These are phyloP conservation scores for Pittosporum tobira DNA, from an alignment of 129 eudicot species.

Conservation along the genomic window DNA sequence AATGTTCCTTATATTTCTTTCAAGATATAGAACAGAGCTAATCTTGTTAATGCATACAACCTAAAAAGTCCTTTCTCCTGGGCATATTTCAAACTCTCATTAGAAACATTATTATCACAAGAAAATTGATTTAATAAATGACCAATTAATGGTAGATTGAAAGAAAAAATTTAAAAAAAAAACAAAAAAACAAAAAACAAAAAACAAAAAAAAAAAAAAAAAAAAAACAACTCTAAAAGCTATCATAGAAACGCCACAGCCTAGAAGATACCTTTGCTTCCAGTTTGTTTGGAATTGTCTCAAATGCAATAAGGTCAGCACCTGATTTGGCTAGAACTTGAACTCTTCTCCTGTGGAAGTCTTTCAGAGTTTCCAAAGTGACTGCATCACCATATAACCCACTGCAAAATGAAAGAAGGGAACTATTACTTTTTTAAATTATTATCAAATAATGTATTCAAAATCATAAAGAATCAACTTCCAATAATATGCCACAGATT, in stretches of 20 bases:
- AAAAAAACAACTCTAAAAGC: too few species aligned
- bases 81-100: too few species aligned
- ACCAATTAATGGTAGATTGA: background rate
- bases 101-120: background rate
- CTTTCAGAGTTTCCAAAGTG: slow-evolving; percentile 40
- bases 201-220: too few species aligned
- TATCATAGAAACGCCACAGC: too few species aligned
- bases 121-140: background rate
- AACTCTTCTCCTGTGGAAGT: slow-evolving; percentile 73
- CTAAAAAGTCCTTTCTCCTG: too few species aligned
- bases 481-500: too few species aligned
- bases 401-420: slow-evolving; percentile 23
- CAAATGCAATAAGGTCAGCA: slow-evolving; percentile 77
- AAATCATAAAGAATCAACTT: too few species aligned
- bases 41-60: background rate
- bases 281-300: slow-evolving; percentile 70
- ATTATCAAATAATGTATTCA: too few species aligned
- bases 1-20: background rate
- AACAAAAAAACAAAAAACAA: too few species aligned
- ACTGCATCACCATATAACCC: slow-evolving; percentile 55
- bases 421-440: too few species aligned
- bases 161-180: too few species aligned
- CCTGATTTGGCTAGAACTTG: slow-evolving; percentile 75
- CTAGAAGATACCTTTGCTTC: slow-evolving; percentile 59
- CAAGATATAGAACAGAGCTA: background rate